Conservation (phyloP, 495 filamentous ascomycete genomes). For the Podospora pseudoanserina region DNA sequence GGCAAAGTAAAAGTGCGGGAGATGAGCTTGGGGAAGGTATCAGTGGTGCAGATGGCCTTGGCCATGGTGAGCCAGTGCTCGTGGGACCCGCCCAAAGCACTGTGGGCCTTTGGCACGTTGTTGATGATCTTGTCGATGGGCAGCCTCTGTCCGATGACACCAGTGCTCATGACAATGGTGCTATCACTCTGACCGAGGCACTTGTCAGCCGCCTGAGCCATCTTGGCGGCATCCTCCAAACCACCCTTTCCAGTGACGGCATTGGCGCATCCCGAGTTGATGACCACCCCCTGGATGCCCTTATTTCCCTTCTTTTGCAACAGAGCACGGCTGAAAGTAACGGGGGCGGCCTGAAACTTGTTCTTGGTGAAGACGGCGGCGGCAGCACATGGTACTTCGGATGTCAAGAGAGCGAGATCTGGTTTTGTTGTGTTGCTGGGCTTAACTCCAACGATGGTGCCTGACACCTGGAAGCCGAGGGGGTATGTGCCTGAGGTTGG, state of each 20-base stretch:
- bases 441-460: slow-evolving; percentile 91
- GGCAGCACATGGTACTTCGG: slow-evolving; percentile 82
- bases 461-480: slow-evolving; percentile 81
- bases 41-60: slow-evolving; percentile 95
- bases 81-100: slow-evolving; percentile 66
- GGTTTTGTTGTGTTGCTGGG: slow-evolving; percentile 81
- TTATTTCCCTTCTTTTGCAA: slow-evolving; percentile 61
- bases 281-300: slow-evolving; percentile 75
- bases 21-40: slow-evolving; percentile 96
- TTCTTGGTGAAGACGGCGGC: slow-evolving; percentile 97
- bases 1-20: slow-evolving; percentile 82
- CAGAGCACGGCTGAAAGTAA: slow-evolving; percentile 73
- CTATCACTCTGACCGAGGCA: slow-evolving; percentile 61
- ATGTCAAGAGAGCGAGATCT: slow-evolving; percentile 84
- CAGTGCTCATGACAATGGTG: slow-evolving; percentile 94
- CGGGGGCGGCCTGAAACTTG: slow-evolving; percentile 95
- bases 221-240: slow-evolving; percentile 78
- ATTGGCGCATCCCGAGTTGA: slow-evolving; percentile 97
- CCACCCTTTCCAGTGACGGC: slow-evolving; percentile 93
- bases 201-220: slow-evolving; percentile 75
- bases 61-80: slow-evolving; percentile 83
- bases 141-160: slow-evolving; percentile 92
- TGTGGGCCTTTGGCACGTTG: slow-evolving; percentile 72
- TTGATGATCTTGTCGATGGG: slow-evolving; percentile 86
- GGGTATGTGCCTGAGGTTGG: slow-evolving; percentile 83